These are phyloP conservation scores for Plectosphaerella plurivora DNA, from an alignment of 2,329 filamentous ascomycete genomes.

Conservation along the genomic window DNA sequence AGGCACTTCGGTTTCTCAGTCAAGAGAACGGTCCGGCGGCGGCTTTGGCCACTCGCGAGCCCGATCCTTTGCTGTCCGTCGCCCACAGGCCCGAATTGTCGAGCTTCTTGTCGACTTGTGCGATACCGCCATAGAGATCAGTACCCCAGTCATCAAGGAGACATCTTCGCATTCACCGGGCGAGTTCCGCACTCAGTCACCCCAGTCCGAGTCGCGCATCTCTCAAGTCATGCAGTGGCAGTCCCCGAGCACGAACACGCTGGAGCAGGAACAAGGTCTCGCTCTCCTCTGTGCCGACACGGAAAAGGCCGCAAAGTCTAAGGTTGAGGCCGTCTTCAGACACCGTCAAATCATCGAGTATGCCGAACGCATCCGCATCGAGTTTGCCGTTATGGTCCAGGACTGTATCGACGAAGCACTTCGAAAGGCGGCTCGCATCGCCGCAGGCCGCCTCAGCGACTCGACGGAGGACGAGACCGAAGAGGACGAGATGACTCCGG, in stretches of 20 bases:
- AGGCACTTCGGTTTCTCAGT: conserved; percentile 65
- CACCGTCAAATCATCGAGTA: conserved; percentile 94
- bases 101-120: conserved; percentile 93
- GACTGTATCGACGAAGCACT: conserved; percentile 93
- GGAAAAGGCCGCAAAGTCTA: conserved; percentile 75
- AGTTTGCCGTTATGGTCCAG: conserved; percentile 88
- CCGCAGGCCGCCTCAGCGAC: conserved; percentile 78
- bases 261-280: conserved; percentile 90
- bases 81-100: conserved; percentile 88
- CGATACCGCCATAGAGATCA: conserved; percentile 93
- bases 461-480: conserved; percentile 61
- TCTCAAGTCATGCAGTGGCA: conserved; percentile 96
- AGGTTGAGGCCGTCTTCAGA: conserved; percentile 88
- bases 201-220: conserved; percentile 91
- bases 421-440: conserved; percentile 82
- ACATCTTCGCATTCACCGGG: conserved; percentile 60
- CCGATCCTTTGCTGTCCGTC: conserved; percentile 84
- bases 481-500: conserved; percentile 36
- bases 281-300: conserved; percentile 87
- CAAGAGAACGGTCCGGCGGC: conserved; percentile 67
- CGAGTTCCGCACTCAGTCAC: conserved; percentile 88
- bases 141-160: conserved; percentile 89
- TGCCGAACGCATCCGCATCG: conserved; percentile 87
- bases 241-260: conserved; percentile 82
- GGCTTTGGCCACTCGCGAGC: conserved; percentile 76